Percentiles rank a stretch among this genome's conserved stretches.
Conservation (phyloP, 164 flowering plant species). For the Liquidambar formosana region DNA sequence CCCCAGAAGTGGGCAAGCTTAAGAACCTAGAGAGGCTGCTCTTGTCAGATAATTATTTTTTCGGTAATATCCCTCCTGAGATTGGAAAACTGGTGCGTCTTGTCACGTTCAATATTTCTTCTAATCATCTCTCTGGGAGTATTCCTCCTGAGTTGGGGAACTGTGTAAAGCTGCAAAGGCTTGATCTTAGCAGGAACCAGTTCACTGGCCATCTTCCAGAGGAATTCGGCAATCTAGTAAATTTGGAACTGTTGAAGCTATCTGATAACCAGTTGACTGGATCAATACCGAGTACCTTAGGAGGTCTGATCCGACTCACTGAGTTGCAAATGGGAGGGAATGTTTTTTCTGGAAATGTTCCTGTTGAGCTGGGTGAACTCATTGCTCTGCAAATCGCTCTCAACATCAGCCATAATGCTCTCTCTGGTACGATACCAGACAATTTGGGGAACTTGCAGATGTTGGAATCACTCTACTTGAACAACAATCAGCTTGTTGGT, state of each 20-base stretch:
- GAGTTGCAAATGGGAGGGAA: constrained; percentile 65
- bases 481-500: constrained; percentile 51
- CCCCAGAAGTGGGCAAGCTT: constrained; percentile 47
- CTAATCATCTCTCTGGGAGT: constrained; percentile 42
- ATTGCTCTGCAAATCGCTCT: constrained; percentile 48
- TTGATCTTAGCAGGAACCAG: constrained; percentile 53
- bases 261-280: constrained; percentile 50
- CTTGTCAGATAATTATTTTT: constrained; percentile 42
- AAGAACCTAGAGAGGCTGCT: constrained; percentile 43
- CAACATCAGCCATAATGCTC: constrained; percentile 42
- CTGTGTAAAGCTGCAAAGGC: constrained; percentile 50
- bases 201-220: constrained; percentile 44
- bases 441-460: constrained; percentile 46
- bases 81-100: constrained; percentile 44
- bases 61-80: constrained; percentile 45
- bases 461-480: constrained; percentile 50
- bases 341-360: constrained; percentile 42
- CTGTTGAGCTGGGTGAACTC: constrained; percentile 44
- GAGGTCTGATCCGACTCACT: constrained; percentile 42
- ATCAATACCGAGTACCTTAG: constrained; percentile 41
- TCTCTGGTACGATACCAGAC: constrained; percentile 46
- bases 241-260: constrained; percentile 48
- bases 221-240: constrained; percentile 43
- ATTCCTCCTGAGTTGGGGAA: constrained; percentile 50
- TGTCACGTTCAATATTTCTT: constrained; percentile 52